These are phyloP conservation scores for Stephanocyclus meneghinianus DNA, from an alignment of 352 stramenopile species.

Conservation along the genomic window DNA sequence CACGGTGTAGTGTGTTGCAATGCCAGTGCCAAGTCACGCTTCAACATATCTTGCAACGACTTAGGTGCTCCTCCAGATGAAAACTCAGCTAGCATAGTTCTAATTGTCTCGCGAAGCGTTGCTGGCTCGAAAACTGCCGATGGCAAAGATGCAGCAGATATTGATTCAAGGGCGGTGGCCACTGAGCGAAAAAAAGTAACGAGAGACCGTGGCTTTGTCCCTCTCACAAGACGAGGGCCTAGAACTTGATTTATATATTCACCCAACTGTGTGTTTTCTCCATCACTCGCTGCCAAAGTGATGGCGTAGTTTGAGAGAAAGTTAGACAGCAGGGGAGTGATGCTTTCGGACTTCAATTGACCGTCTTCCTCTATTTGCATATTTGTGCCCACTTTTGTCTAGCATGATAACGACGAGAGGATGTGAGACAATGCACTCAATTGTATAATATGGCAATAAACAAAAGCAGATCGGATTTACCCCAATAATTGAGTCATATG, in stretches of 20 bases:
- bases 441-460: background rate
- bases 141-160: background rate
- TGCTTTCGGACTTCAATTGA: conserved; percentile 41
- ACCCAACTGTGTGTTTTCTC: conserved; percentile 18
- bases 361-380: conserved; percentile 58
- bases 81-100: conserved; percentile 34
- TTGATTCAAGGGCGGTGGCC: conserved; percentile 31
- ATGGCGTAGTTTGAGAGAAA: conserved; percentile 53
- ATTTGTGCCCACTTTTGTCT: conserved; percentile 64
- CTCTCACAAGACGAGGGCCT: conserved; percentile 27
- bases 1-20: conserved; percentile 38
- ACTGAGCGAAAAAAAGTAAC: conserved; percentile 35
- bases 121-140: conserved; percentile 19
- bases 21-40: conserved; percentile 26
- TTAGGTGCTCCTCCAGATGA: conserved; percentile 48
- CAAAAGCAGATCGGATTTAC: background rate
- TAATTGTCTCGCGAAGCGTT: conserved; percentile 25
- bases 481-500: conserved; percentile 67
- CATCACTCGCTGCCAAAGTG: conserved; percentile 20
- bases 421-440: background rate
- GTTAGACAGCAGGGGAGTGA: conserved; percentile 33
- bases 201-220: conserved; percentile 29
- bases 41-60: conserved; percentile 41
- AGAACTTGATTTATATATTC: conserved; percentile 40
- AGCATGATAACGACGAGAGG: background rate